A percentile compares a stretch with the other conserved stretches of the same genome.
Evolutionary conservation across 768 basidiomycete species (phyloP).

Genomic region (Boletus vinaceobasis): DNA sequence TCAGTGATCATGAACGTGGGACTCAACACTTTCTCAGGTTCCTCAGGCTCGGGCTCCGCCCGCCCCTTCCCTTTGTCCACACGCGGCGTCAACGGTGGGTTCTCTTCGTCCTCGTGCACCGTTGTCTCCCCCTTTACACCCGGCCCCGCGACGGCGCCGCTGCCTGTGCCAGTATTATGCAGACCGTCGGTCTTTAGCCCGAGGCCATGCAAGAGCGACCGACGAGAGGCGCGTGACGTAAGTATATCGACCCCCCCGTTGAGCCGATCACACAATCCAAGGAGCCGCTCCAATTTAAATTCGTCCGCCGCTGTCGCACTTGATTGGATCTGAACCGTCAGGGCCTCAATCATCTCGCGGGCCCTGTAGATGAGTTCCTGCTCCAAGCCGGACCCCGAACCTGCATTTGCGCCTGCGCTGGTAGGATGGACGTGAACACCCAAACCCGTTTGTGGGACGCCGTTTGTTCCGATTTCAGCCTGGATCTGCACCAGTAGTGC

Average conservation of each 20-base stretch:
- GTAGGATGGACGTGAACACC: not conserved
- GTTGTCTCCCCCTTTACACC: not conserved
- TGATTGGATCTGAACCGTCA: conserved; percentile 51
- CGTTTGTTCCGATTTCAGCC: not conserved
- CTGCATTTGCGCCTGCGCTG: not conserved
- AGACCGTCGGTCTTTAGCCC: conserved; percentile 38
- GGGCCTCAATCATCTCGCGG: conserved; percentile 47
- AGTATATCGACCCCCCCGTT: conserved; percentile 52
- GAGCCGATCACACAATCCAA: conserved; percentile 71
- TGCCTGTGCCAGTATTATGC: conserved; percentile 26
- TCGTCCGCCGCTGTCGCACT: conserved; percentile 46
- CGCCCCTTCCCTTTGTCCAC: conserved; percentile 78
- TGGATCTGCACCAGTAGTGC: conserved; percentile 40
- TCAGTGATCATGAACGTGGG: conserved; percentile 56
- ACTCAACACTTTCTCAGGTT: conserved; percentile 67
- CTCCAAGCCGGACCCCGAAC: not conserved
- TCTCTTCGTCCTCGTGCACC: conserved; percentile 24
- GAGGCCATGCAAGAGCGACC: conserved; percentile 43
- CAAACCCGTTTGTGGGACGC: not conserved
- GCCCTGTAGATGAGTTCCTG: conserved; percentile 48
- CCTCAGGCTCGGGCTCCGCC: conserved; percentile 65
- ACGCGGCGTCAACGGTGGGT: conserved; percentile 52
- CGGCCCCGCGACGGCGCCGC: conserved; percentile 24
- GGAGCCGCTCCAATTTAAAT: conserved; percentile 59
- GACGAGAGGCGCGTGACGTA: conserved; percentile 36